These are phyloP conservation scores for Ophiostoma fasciatum DNA, from an alignment of 2,329 filamentous ascomycete genomes.

Conservation along the genomic window DNA sequence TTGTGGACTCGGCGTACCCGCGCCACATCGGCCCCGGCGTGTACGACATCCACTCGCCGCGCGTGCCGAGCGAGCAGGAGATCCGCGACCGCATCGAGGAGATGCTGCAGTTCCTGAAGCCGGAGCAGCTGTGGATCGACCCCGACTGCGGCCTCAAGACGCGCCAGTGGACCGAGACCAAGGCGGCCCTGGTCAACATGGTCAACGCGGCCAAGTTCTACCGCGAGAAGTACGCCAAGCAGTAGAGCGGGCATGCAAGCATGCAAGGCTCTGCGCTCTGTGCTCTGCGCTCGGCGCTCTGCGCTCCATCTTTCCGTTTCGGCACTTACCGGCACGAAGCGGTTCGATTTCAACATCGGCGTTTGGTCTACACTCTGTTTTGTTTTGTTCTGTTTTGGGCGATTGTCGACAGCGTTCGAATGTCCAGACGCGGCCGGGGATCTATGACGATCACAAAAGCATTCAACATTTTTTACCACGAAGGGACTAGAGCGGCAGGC, in stretches of 20 bases:
- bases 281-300: constrained; percentile 1
- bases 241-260: constrained; percentile 18
- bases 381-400: constrained; percentile 2
- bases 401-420: no score
- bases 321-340: no score
- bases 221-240: constrained; percentile 75
- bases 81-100: constrained; percentile 95
- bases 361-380: constrained; percentile 15
- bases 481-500: constrained; percentile 3
- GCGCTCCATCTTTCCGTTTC: constrained; percentile 7
- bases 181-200: constrained; percentile 91
- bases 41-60: constrained; percentile 99
- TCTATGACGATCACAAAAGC: constrained; percentile 4
- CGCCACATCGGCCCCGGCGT: constrained; percentile 98
- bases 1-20: constrained; percentile 92
- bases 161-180: constrained; percentile 96
- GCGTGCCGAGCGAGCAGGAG: constrained; percentile 93
- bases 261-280: neutral
- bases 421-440: constrained; percentile 1
- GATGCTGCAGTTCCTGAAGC: constrained; percentile 96
- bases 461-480: constrained; percentile 12
- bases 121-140: constrained; percentile 98
- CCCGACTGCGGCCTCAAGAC: constrained; percentile 99
- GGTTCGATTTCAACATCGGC: constrained; percentile 13
- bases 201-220: constrained; percentile 95